Percentiles rank a stretch among this genome's conserved stretches.
phyloP scores from a whole-genome alignment of 768 basidiomycete genomes.

The Lepiota brunneoincarnata region DNA sequence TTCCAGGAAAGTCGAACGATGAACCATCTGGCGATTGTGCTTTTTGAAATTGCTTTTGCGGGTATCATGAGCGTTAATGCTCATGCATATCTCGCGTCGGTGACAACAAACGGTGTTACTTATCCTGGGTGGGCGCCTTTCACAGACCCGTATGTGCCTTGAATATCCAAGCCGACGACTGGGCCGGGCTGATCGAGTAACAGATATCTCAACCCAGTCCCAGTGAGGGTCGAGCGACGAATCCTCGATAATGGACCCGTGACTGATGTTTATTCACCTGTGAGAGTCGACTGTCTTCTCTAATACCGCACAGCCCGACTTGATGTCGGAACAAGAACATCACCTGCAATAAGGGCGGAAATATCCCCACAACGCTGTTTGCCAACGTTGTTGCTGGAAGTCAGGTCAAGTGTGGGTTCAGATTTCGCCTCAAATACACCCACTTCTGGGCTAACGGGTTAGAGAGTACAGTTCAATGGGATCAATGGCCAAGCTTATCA shows the following conservation, averaged over 20 bases:
- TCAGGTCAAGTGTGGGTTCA: slow-evolving; percentile 15
- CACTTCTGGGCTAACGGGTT: neutral
- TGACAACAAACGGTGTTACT: slow-evolving; percentile 10
- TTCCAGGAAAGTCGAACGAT: too few species aligned
- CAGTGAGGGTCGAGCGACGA: slow-evolving; percentile 6
- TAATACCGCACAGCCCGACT: neutral
- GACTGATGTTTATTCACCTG: slow-evolving; percentile 12
- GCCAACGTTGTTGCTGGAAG: slow-evolving; percentile 17
- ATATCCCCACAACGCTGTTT: slow-evolving; percentile 15
- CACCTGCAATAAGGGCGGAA: slow-evolving; percentile 22
- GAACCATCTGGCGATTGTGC: too few species aligned
- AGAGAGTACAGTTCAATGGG: slow-evolving; percentile 15
- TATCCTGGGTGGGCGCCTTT: slow-evolving; percentile 15
- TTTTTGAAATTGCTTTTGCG: neutral
- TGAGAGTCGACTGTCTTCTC: neutral
- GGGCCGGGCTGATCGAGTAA: neutral
- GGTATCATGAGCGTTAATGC: slow-evolving; percentile 4
- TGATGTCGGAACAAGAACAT: neutral
- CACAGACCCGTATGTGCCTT: slow-evolving; percentile 11
- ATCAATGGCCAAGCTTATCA: slow-evolving; percentile 12
- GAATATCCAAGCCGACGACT: neutral
- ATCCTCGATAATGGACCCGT: slow-evolving; percentile 17
- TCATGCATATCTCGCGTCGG: slow-evolving; percentile 13
- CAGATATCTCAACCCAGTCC: slow-evolving; percentile 9
- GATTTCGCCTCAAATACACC: neutral